A percentile compares a stretch with the other conserved stretches of the same genome.
These are phyloP conservation scores for Stemphylium vesicarium DNA, from an alignment of 2,329 filamentous ascomycete genomes.

Conservation along the genomic window DNA sequence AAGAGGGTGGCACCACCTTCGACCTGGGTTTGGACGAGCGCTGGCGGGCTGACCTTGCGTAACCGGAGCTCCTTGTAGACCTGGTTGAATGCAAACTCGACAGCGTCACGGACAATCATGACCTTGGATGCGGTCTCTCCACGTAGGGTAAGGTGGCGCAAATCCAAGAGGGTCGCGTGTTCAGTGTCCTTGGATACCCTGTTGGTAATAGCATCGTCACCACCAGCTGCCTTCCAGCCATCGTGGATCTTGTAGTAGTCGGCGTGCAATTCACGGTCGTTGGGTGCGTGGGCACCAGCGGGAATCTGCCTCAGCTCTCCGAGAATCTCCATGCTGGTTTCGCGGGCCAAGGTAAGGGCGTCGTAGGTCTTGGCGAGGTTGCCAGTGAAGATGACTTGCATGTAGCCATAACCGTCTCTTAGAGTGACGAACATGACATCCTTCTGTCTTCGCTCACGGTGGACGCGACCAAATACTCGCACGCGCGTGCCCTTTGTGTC, in stretches of 20 bases:
- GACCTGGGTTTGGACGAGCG: conserved; percentile 92
- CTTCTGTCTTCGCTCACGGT: conserved; percentile 81
- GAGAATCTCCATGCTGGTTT: conserved; percentile 83
- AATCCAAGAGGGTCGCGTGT: conserved; percentile 76
- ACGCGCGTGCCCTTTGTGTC: conserved; percentile 73
- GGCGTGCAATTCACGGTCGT: conserved; percentile 85
- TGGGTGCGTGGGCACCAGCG: conserved; percentile 76
- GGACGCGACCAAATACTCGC: conserved; percentile 80
- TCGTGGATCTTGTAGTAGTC: conserved; percentile 80
- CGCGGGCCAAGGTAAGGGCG: conserved; percentile 80
- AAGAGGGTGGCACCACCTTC: conserved; percentile 93
- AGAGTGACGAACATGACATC: conserved; percentile 87
- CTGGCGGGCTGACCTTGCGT: conserved; percentile 85
- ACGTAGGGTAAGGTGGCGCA: conserved; percentile 83
- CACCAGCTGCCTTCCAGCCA: conserved; percentile 77
- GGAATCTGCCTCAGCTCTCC: conserved; percentile 86
- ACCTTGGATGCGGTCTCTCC: conserved; percentile 84
- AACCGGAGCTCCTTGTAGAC: conserved; percentile 78
- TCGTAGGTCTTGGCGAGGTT: conserved; percentile 91
- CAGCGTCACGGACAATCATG: conserved; percentile 82
- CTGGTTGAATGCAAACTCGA: conserved; percentile 80
- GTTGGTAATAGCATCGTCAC: conserved; percentile 92
- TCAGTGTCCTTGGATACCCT: conserved; percentile 72
- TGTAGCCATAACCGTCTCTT: conserved; percentile 79
- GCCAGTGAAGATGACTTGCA: conserved; percentile 84